Percentiles rank a stretch among this genome's conserved stretches.
These are phyloP conservation scores for Castanea sativa DNA, from an alignment of 306 rosid species.

Conservation along the genomic window DNA sequence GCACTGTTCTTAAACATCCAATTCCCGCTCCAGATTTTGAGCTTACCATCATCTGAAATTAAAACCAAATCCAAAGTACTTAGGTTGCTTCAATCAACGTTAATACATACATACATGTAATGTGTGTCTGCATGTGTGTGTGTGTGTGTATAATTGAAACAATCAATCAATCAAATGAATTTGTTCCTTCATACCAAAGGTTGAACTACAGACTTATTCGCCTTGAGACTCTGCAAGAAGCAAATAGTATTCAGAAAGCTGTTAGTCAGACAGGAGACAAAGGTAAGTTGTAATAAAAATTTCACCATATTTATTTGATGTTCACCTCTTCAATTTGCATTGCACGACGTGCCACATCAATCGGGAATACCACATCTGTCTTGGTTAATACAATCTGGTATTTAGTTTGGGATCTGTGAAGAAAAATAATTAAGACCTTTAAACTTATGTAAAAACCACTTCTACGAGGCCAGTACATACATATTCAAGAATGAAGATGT, in stretches of 20 bases:
- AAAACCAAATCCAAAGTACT: background rate
- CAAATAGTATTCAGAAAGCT: constrained; percentile 5
- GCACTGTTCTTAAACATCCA: constrained; percentile 79
- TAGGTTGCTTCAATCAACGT: background rate
- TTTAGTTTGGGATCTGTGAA: constrained; percentile 77
- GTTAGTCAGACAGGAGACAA: constrained; percentile 31
- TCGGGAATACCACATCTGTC: constrained; percentile 79
- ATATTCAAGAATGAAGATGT: background rate
- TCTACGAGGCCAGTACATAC: background rate
- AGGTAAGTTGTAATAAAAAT: background rate
- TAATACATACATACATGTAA: background rate
- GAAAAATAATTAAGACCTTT: constrained; percentile 15
- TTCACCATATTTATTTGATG: background rate
- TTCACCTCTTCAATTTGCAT: constrained; percentile 92
- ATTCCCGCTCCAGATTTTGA: constrained; percentile 94
- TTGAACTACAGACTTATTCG: constrained; percentile 66
- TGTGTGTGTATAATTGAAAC: background rate
- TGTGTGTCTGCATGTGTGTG: no score
- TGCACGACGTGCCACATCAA: constrained; percentile 90
- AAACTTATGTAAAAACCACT: constrained; percentile 7
- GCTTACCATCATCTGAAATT: constrained; percentile 87
- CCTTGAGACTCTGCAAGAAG: constrained; percentile 62
- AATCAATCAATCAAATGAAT: constrained; percentile 21
- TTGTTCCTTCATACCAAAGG: constrained; percentile 61
- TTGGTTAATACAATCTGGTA: constrained; percentile 86